Base-by-base conservation (phyloP, 2,329 filamentous ascomycete species). In the Camillea tinctor region DNA sequence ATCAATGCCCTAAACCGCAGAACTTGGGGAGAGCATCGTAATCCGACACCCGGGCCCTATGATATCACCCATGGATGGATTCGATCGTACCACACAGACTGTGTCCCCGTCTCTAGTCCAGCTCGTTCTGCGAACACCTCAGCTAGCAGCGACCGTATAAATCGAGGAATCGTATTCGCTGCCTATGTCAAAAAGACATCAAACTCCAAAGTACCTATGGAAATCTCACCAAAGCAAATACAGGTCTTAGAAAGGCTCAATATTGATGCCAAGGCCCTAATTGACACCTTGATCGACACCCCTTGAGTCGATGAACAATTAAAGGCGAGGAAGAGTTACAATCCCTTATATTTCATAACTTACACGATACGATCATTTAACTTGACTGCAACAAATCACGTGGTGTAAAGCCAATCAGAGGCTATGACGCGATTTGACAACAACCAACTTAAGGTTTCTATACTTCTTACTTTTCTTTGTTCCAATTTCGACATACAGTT, bases 151-250 rank as follows among this genome's bases (percentile, higher is more conserved):
- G 22, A n/a, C 22, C 52, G 36, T 2, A 75, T 76, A 55, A 79
- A 84, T 64, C 77, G 81, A 30, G 83, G 83, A 52, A 81, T 86
- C 59, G 79, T 85, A 4, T 86, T 86, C 57, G 83, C 82, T 0
- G 83, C 81, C 0, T 85, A 85, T 64, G 77, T 82, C 21, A 80
- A 80, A 62, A 80, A 81, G 17, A 73, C 75, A 50, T 69, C 68
- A 7, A 77, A 77, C 22, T 74, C 74, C 17, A 70, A 68, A 26
- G 72, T 74, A 49, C 68, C 74, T 13, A 72, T 72, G 13, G 75
- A 75, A 52, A 73, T 70, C 58, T 69, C 73, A 11, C 72, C 72
- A 7, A 80, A 84, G 64, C 64, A 64, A 52, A 59, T 63, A 2
- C 52, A 52, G 7, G 44, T 66, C 17, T 77, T 85, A 2, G 76